Base-by-base conservation (phyloP, 2,329 filamentous ascomycete genomes). In the Byssoonygena ceratinophila region DNA sequence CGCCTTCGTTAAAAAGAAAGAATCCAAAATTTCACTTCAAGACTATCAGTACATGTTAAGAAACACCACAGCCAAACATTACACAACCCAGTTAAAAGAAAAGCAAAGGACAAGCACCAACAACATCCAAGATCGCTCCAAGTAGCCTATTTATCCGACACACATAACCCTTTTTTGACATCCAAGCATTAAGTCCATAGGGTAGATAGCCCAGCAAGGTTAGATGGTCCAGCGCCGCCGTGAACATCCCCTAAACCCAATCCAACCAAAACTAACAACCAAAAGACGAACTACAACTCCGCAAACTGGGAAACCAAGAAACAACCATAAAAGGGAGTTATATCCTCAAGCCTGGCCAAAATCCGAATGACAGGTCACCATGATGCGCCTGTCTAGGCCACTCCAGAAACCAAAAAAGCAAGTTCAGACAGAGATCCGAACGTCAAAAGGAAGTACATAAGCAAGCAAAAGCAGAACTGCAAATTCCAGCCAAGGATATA, bases 161-260 rank as follows among this genome's bases (percentile, higher is more conserved):
- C 29, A 51, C 29, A 45, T 43, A 31, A 34, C 29, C 49, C 14
- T 31, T 37, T 45, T 45, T 51, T 51, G 18, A 27, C 40, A 51
- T 51, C 49, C 49, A 51, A 40, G 29, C 39, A 51, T 51, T 51
- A 51, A 45, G 31, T 51, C 49, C 49, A 18, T 51, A 36, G 39
- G 40, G 31, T 27, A 51, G 9, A 45, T 45, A 36, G 31, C 40
- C 41, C 36, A 31, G 25, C 46, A 48, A 31, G 31, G 46, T 31
- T 48, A 27, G 20, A 27, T 47, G 11, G 23, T 25, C 41, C 46
- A 41, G n/a, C 49, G 14, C 31, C 49, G 49, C 49, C 39, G 40
- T 37, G 14, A 51, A 45, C 49, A 20, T 51, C 49, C 39, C 49
- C 49, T 45, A 25, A 29, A 27, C 31, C 31, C 11, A 45, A 22